Percentiles rank a stretch among this genome's conserved stretches.
Conservation (phyloP, 805 yeast species). For the Teunomyces tritomae region DNA sequence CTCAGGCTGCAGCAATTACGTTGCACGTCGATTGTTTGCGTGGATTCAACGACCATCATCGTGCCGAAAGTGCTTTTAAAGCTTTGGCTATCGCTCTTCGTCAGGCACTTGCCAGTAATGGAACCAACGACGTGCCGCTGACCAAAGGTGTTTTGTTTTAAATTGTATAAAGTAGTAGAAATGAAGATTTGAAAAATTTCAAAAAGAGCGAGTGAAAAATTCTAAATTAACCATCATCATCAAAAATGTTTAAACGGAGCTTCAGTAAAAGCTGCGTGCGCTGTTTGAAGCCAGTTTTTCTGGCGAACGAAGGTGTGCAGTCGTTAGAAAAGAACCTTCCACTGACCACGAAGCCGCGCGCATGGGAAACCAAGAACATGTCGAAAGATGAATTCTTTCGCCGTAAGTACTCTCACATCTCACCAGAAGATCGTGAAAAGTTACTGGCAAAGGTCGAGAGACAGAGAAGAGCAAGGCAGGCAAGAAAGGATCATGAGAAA, state of each 20-base stretch:
- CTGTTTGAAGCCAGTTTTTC: conserved; percentile 4
- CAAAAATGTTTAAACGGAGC: background rate
- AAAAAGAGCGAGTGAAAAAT: too few species aligned
- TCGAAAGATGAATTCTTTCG: conserved; percentile 39
- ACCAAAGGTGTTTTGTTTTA: conserved; percentile 91
- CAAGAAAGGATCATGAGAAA: conserved; percentile 20
- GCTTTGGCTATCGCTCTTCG: conserved; percentile 90
- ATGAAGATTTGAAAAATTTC: background rate
- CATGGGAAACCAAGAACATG: conserved; percentile 37
- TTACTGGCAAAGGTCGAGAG: conserved; percentile 32
- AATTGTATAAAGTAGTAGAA: background rate
- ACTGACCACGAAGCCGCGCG: conserved; percentile 13
- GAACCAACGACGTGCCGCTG: conserved; percentile 88
- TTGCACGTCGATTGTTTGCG: conserved; percentile 91
- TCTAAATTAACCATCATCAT: background rate
- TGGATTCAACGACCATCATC: conserved; percentile 94
- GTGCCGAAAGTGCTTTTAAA: conserved; percentile 95
- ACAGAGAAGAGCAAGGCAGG: conserved; percentile 25
- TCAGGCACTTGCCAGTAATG: conserved; percentile 80
- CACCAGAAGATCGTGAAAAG: conserved; percentile 21
- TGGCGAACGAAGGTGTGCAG: conserved; percentile 3
- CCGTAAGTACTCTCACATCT: conserved; percentile 33
- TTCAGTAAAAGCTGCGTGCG: background rate
- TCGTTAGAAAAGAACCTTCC: conserved; percentile 29
- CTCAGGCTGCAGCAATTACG: conserved; percentile 87